phyloP scores from a whole-genome alignment of 2,329 filamentous ascomycete genomes.

The Aspergillus persii region DNA sequence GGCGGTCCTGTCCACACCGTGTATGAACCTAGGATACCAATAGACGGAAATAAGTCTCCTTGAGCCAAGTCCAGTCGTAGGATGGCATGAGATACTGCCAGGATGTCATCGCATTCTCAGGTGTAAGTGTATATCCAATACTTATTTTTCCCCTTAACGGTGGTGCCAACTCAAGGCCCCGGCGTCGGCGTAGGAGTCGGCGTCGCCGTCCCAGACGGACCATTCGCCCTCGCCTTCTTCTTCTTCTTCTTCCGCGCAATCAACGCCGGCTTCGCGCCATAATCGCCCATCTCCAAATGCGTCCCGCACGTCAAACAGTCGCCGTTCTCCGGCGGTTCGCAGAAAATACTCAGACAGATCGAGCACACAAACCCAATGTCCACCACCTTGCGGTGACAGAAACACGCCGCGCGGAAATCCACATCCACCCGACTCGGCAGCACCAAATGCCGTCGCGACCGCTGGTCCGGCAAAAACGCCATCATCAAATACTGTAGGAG shows the following conservation, averaged over 20 bases:
- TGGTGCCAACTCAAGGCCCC: constrained; percentile 21
- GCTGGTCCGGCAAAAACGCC: constrained; percentile 75
- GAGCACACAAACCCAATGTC: constrained; percentile 94
- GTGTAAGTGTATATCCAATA: no score
- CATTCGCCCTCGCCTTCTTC: constrained; percentile 61
- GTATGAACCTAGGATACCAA: constrained; percentile 11
- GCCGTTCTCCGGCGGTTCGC: constrained; percentile 60
- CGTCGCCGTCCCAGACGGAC: constrained; percentile 50
- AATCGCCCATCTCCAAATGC: constrained; percentile 70
- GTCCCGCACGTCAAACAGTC: constrained; percentile 83
- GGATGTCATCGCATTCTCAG: no score
- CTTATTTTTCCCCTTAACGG: no score
- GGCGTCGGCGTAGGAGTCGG: constrained; percentile 57
- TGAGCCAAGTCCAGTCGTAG: neutral
- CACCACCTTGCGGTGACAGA: constrained; percentile 88
- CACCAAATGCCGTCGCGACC: constrained; percentile 64
- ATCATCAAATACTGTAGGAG: constrained; percentile 94
- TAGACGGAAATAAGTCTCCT: constrained; percentile 5
- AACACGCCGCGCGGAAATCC: constrained; percentile 97
- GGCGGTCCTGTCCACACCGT: neutral
- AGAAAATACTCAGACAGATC: constrained; percentile 94
- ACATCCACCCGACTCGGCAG: constrained; percentile 80
- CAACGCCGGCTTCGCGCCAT: constrained; percentile 74
- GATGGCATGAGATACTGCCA: neutral
- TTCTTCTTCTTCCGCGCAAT: constrained; percentile 71